Evolutionary conservation across 345 rosid genomes (phyloP), one percentile per base, ranked within the genome.

Genomic region (Corchorus olitorius): DNA sequence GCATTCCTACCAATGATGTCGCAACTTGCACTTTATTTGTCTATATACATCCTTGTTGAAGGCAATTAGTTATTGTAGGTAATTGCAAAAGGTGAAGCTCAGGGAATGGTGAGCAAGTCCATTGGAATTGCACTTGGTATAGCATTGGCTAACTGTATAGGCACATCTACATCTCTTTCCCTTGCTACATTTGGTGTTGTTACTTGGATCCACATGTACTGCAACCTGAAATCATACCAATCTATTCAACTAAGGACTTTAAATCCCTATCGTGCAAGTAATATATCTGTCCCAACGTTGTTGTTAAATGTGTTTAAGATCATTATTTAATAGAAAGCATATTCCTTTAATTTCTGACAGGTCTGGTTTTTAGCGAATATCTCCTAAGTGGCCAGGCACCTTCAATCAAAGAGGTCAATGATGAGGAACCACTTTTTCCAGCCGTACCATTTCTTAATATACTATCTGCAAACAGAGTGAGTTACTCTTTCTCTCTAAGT

Each of bases 31-130:
- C 56, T 64, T 62, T 64, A 48, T 35, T 17, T 19, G 49, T 48
- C 48, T 39, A 64, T 65, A 39, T 64, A 17, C 41, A 49, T 45
- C 52, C 33, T 75, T 53, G 37, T 45, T 66, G 9, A 68, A 12
- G 56, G 11, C 70, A 60, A 22, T 73, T 75, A 52, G 71, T 74
- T 50, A 75, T 61, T 82, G 49, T 82, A 93, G 99, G 98, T 96
- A 62, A 96, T 96, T 65, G 99, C 97, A 48, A 96, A 93, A 76
- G 99, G 97, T 77, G 99, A 96, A 90, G 99, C 99, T 84, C 99
- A 96, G 83, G 99, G 99, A 84, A 96, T 96, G 99, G 93, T 93
- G 78, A 93, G 98, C 90, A 93, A 90, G 83, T 90, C 91, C 75
- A 63, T 93, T 64, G 98, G 97, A 70, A 93, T 96, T 46, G 60